These are phyloP conservation scores for Rhexocercosporidium sp. DNA, from an alignment of 2,329 filamentous ascomycete species.

Conservation along the genomic window DNA sequence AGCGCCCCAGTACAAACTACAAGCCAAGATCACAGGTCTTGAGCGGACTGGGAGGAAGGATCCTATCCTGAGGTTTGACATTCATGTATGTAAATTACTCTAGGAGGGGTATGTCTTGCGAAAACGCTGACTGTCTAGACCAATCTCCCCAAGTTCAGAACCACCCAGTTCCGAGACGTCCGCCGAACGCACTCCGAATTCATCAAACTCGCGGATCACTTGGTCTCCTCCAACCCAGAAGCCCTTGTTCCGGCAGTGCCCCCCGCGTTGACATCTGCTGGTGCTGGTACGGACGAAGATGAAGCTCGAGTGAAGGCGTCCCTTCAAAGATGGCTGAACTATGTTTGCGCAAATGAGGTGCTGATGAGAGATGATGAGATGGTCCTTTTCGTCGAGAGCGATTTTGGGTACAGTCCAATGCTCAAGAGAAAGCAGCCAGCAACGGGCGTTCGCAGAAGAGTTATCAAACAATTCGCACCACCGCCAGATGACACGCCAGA, in stretches of 20 bases:
- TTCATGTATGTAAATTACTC: slow-evolving; percentile 69
- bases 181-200: slow-evolving; percentile 96
- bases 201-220: slow-evolving; percentile 90
- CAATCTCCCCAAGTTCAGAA: slow-evolving; percentile 97
- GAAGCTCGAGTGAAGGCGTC: slow-evolving; percentile 86
- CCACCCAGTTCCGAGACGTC: slow-evolving; percentile 97
- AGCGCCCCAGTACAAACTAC: slow-evolving; percentile 79
- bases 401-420: slow-evolving; percentile 97
- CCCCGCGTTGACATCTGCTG: slow-evolving; percentile 91
- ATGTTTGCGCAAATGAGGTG: slow-evolving; percentile 88
- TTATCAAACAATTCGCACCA: slow-evolving; percentile 97
- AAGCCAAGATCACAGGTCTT: slow-evolving; percentile 92
- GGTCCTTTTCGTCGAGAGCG: slow-evolving; percentile 97
- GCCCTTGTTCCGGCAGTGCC: slow-evolving; percentile 93
- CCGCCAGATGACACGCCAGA: slow-evolving; percentile 97
- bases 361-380: slow-evolving; percentile 96
- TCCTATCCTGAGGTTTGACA: slow-evolving; percentile 91
- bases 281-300: slow-evolving; percentile 95
- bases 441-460: slow-evolving; percentile 91
- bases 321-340: slow-evolving; percentile 94
- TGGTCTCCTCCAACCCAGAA: slow-evolving; percentile 97
- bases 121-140: slow-evolving; percentile 63
- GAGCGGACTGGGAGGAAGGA: slow-evolving; percentile 96
- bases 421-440: slow-evolving; percentile 96
- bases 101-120: background rate